Base-by-base conservation (phyloP, 768 basidiomycete species). In the Pulveroboletus sp. region DNA sequence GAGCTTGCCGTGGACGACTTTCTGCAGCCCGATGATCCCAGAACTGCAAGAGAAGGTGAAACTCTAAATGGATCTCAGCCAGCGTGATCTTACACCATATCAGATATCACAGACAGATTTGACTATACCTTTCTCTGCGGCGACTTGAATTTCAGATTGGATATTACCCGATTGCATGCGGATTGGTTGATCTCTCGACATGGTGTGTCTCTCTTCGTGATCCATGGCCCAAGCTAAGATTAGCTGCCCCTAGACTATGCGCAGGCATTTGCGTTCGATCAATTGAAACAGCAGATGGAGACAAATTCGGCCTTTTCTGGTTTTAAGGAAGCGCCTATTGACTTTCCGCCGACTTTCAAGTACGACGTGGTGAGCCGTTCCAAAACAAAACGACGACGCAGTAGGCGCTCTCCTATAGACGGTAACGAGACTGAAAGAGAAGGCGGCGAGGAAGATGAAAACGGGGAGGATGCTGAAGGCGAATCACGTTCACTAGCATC, bases 281-380 rank as follows among this genome's bases (percentile, higher is more conserved):
- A 97, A 64, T 75, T 97, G 7, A 78, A 78, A 31, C 78, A 77
- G 21, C 71, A 88, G n/a, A 92, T 97, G 85, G 70, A 75, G 36
- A 72, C 75, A n/a, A 76, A 78, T 10, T 67, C 77, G 8, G 80
- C 80, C 3, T 92, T 97, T 56, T 71, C 72, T 14, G 92, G 91
- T 8, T 97, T 97, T 60, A 59, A 71, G 8, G 94, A 97, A 65
- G 90, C 77, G 0, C 69, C 74, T 0, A 97, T 97, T 51, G 64
- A 84, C 58, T 97, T 97, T 54, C 82, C 91, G 5, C 94, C 94
- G 0, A 97, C 94, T 0, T 97, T 94, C 78, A 97, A 97, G 60
- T 93, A 92, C 61, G 86, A 94, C 57, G 87, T 94, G 7, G 63
- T 76, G 17, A 85, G 81, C 65, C 75, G 73, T 51, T 59, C 72